A percentile compares a stretch with the other conserved stretches of the same genome.
These are phyloP conservation scores for Phytophthora aleatoria DNA, from an alignment of 352 stramenopile genomes.

Conservation along the genomic window DNA sequence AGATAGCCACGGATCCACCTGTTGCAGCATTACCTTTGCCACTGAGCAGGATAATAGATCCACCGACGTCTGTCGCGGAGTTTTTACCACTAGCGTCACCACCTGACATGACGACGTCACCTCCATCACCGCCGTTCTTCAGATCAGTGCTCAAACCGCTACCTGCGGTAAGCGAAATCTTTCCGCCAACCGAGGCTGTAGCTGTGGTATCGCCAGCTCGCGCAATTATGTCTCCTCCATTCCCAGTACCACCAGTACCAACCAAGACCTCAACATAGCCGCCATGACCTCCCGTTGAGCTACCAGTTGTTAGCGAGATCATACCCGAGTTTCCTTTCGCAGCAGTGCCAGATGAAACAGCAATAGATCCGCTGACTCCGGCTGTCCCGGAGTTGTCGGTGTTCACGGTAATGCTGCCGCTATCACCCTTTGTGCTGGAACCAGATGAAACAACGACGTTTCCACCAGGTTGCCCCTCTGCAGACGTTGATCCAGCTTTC, in stretches of 20 bases:
- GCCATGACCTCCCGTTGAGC: conserved; percentile 55
- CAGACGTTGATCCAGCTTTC: conserved; percentile 37
- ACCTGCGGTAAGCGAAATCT: conserved; percentile 48
- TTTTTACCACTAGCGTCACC: conserved; percentile 61
- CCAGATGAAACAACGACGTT: conserved; percentile 82
- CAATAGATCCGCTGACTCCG: conserved; percentile 81
- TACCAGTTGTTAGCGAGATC: conserved; percentile 74
- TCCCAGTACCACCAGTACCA: conserved; percentile 52
- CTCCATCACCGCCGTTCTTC: conserved; percentile 69
- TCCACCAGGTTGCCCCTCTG: conserved; percentile 65
- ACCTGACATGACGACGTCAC: conserved; percentile 67
- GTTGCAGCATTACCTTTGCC: conserved; percentile 57
- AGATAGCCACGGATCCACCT: conserved; percentile 55
- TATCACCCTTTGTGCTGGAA: conserved; percentile 64
- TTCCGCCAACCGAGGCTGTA: conserved; percentile 48
- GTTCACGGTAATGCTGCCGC: conserved; percentile 74
- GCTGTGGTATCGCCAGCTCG: conserved; percentile 67
- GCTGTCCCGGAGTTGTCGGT: conserved; percentile 75
- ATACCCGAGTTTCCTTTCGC: conserved; percentile 65
- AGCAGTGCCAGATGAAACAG: conserved; percentile 62
- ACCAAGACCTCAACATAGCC: conserved; percentile 72
- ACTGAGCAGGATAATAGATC: conserved; percentile 50
- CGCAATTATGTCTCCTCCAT: conserved; percentile 70
- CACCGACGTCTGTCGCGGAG: conserved; percentile 45
- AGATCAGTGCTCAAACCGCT: conserved; percentile 47